Evolutionary conservation across 2,329 filamentous ascomycete genomes (phyloP).

Genomic region (Colletotrichum sp.): DNA sequence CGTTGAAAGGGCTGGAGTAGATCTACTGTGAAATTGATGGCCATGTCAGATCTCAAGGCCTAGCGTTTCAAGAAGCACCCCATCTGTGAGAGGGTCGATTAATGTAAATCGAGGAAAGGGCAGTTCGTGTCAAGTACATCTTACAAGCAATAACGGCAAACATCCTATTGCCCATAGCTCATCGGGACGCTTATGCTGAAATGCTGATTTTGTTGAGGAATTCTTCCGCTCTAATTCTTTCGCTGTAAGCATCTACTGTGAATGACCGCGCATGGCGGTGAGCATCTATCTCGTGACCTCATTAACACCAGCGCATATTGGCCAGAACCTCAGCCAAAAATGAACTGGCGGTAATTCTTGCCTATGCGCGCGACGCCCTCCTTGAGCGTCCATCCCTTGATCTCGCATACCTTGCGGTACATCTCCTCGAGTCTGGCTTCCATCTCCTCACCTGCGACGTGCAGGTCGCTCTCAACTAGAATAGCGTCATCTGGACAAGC

Average conservation of each 20-base stretch:
- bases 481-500: constrained; percentile 79
- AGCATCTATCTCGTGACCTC: background rate
- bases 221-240: background rate
- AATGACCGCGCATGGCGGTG: background rate
- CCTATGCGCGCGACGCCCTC: constrained; percentile 73
- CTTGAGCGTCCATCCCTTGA: constrained; percentile 79
- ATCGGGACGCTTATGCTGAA: background rate
- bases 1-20: background rate
- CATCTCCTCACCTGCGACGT: constrained; percentile 82
- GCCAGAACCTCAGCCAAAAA: constrained; percentile 59
- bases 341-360: constrained; percentile 79
- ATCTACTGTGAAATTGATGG: background rate
- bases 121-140: background rate
- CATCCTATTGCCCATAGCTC: background rate
- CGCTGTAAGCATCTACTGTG: background rate
- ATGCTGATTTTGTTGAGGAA: background rate
- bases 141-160: background rate
- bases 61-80: background rate
- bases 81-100: background rate
- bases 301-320: background rate
- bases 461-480: constrained; percentile 89
- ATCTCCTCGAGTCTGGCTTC: constrained; percentile 78
- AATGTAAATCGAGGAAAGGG: background rate
- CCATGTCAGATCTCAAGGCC: background rate
- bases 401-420: constrained; percentile 74